These are phyloP conservation scores for Leccinellum albellum DNA, from an alignment of 768 basidiomycete genomes.

Conservation along the genomic window DNA sequence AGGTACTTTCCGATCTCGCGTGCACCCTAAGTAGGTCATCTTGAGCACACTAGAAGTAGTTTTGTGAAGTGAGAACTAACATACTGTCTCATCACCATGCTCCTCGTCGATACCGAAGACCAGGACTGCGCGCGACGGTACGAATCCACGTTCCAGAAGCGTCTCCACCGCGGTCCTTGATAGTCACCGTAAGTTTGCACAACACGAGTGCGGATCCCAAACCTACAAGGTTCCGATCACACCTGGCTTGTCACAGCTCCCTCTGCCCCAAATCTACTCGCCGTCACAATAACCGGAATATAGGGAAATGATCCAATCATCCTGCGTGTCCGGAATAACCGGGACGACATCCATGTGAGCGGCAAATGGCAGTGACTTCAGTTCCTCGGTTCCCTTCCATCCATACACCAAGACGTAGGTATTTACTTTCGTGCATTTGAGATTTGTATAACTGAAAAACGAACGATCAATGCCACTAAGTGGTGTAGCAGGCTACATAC, in stretches of 20 bases:
- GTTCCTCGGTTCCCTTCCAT: constrained; percentile 50
- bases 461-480: neutral
- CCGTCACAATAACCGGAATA: neutral
- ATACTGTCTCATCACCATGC: constrained; percentile 38
- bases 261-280: neutral
- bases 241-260: constrained; percentile 5
- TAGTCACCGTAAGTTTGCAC: neutral
- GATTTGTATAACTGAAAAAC: constrained; percentile 39
- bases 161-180: constrained; percentile 25
- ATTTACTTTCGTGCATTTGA: constrained; percentile 53
- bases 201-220: neutral
- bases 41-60: neutral
- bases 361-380: constrained; percentile 53
- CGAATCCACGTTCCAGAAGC: constrained; percentile 26
- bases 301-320: constrained; percentile 36
- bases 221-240: constrained; percentile 35
- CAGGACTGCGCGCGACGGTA: constrained; percentile 29
- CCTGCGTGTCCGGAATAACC: constrained; percentile 33
- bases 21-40: too few species aligned
- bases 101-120: constrained; percentile 47
- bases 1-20: too few species aligned
- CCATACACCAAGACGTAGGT: constrained; percentile 57
- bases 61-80: neutral
- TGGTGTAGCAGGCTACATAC: neutral
- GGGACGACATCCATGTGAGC: constrained; percentile 53